Evolutionary conservation across 768 basidiomycete genomes (phyloP), one percentile per base, ranked within the genome.

Genomic region (Podaxis sp.): DNA sequence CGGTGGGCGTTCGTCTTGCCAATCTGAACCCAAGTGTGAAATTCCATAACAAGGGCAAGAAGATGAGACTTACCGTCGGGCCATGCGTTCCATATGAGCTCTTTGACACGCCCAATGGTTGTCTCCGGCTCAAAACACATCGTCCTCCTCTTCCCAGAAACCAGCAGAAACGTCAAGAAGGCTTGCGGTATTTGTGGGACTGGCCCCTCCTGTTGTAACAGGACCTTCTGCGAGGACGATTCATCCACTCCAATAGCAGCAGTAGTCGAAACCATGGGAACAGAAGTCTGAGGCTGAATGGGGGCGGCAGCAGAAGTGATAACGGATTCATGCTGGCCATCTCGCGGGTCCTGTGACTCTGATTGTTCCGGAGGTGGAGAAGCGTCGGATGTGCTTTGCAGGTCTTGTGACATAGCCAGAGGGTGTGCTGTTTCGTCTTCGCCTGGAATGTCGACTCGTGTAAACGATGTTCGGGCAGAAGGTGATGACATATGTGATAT

Each of bases 61-160:
- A 44, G 61, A 38, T 16, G 21, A 10, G 23, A 74, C 82, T 67
- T 63, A 87, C 90, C 89, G 66, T 77, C 74, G 28, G 89, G 89
- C 90, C 91, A 93, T 36, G 84, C 81, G 73, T 87, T 90, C 90
- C 91, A 92, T 38, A 87, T 83, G 50, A 93, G 80, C 74, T 93
- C 91, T 72, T 92, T 92, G 28, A 91, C 87, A 65, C 91, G 78
- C 16, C 88, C 89, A 35, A 92, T 76, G 0, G 89, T 88, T 21
- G 82, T 88, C 64, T 84, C 83, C 11, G 89, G 89, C 28, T 90
- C 88, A 64, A 93, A 93, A 0, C 80, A 74, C 82, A 91, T 89
- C 0, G 85, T 83, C 63, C 86, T 78, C 62, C 89, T 76, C 44
- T 79, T 74, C 0, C 90, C 89, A 0, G 88, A 85, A 27, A 91